Evolutionary conservation across 495 filamentous ascomycete genomes (phyloP), one percentile per base, ranked within the genome.

Genomic region (Trichocladium uniseriatum): DNA sequence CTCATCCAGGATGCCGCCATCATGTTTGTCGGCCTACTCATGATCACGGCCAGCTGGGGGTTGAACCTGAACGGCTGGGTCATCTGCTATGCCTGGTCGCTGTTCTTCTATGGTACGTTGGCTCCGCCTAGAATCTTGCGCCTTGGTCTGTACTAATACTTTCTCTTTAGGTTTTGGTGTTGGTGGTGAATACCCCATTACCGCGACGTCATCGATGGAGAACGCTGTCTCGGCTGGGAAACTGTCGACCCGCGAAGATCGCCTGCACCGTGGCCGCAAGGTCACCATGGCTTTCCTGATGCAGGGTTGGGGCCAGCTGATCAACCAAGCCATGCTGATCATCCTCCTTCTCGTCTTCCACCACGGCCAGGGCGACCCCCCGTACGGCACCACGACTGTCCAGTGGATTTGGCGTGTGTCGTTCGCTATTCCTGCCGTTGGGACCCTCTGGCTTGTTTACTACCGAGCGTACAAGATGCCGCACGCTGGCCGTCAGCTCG

Each of bases 241-340:
- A 60, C 68, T 95, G 31, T 95, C 89, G 8, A 91, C 88, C 50
- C 82, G 80, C 52, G 86, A 92, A 18, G 89, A 95, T 63, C 86
- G 89, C 66, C 77, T 94, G 38, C 89, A 95, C 74, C 87, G 89
- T 65, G 89, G 89, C 39, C 83, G 89, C 61, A 91, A 91, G 67
- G 88, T 94, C 59, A 92, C 87, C 43, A 84, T 80, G 64, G 89
- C 89, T 28, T 95, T 95, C 72, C 69, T 95, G 70, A 95, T 95
- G 89, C 89, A 95, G 64, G 89, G 89, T 39, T 95, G 89, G 89
- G 89, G 89, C 58, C 89, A 95, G 64, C 84, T 94, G 60, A 73
- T 84, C 69, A 95, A 95, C 78, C 89, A 94, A 66, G 80, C 79
- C 49, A 64, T 92, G 39, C 75, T 95, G 38, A 94, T 94, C 57